A percentile compares a stretch with the other conserved stretches of the same genome.
Evolutionary conservation across 2,329 filamentous ascomycete genomes (phyloP).

Genomic region (Botryotinia calthae): DNA sequence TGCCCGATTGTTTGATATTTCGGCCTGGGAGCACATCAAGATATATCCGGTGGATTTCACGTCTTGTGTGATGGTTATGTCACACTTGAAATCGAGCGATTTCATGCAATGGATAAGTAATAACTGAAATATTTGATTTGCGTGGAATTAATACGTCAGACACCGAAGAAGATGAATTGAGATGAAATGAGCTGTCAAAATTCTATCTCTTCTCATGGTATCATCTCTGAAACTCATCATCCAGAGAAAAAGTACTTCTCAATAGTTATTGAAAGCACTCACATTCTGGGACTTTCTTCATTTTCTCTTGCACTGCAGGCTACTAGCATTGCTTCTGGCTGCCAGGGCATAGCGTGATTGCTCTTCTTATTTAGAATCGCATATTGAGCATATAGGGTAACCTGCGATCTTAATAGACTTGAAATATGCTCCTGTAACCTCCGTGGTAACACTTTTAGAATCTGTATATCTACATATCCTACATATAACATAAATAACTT

Average conservation of each 20-base stretch:
- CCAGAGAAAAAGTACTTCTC: not conserved
- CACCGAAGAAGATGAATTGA: not conserved
- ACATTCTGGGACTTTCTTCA: not conserved
- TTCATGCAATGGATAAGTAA: not conserved
- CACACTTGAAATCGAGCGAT: not conserved
- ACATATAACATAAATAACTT: not conserved
- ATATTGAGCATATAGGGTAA: not conserved
- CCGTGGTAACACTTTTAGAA: not conserved
- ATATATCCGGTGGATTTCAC: not conserved
- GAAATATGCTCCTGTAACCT: not conserved
- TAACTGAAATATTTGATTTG: not conserved
- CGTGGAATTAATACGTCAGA: not conserved
- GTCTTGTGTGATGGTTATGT: not conserved
- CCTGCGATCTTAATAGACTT: accelerated
- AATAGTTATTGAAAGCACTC: not conserved
- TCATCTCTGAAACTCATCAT: not conserved
- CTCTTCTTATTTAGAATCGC: not conserved
- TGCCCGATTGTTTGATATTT: not conserved
- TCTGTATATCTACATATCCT: not conserved
- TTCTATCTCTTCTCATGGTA: not conserved
- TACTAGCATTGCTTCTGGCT: not conserved
- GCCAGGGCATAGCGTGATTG: not conserved
- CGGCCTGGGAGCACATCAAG: not conserved
- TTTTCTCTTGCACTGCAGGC: not conserved
- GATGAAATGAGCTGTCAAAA: not conserved